Evolutionary conservation across 495 filamentous ascomycete species (phyloP).

Genomic region (Penicillium paradoxum): DNA sequence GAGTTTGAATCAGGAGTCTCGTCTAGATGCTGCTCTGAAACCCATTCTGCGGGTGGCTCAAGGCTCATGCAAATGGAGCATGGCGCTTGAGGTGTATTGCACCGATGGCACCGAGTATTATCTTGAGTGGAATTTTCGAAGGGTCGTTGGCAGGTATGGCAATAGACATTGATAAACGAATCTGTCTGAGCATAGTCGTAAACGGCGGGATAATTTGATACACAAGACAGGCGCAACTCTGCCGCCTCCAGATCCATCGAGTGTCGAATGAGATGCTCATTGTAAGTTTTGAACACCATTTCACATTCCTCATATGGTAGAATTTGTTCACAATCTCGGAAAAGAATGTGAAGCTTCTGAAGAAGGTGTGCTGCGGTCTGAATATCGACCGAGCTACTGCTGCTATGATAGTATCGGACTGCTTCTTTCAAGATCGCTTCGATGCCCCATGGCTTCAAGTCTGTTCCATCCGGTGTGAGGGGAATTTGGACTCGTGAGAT

Average conservation of each 20-base stretch:
- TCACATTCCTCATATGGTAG: conserved; percentile 41
- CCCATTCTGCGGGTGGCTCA: conserved; percentile 49
- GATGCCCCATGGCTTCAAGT: conserved; percentile 46
- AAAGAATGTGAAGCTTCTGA: conserved; percentile 39
- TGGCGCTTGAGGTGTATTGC: conserved; percentile 38
- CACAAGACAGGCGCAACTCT: conserved; percentile 62
- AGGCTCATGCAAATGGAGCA: conserved; percentile 45
- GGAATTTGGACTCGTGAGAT: conserved; percentile 29
- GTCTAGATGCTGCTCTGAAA: conserved; percentile 17
- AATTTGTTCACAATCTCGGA: conserved; percentile 38
- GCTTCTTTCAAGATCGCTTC: conserved; percentile 42
- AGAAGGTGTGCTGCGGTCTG: conserved; percentile 47
- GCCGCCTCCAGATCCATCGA: conserved; percentile 64
- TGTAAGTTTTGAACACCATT: conserved; percentile 58
- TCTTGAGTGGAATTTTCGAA: conserved; percentile 42
- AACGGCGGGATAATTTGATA: conserved; percentile 55
- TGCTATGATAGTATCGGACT: conserved; percentile 41
- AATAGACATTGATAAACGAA: conserved; percentile 43
- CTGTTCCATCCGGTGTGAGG: conserved; percentile 25
- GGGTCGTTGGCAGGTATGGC: conserved; percentile 43
- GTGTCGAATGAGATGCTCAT: conserved; percentile 58
- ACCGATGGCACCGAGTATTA: conserved; percentile 42
- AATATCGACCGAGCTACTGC: conserved; percentile 35
- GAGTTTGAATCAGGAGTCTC: conserved; percentile 13
- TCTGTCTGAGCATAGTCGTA: conserved; percentile 53